Evolutionary conservation across 768 basidiomycete genomes (phyloP), one percentile per base, ranked within the genome.

Genomic region (Neoboletus brunneissimus): DNA sequence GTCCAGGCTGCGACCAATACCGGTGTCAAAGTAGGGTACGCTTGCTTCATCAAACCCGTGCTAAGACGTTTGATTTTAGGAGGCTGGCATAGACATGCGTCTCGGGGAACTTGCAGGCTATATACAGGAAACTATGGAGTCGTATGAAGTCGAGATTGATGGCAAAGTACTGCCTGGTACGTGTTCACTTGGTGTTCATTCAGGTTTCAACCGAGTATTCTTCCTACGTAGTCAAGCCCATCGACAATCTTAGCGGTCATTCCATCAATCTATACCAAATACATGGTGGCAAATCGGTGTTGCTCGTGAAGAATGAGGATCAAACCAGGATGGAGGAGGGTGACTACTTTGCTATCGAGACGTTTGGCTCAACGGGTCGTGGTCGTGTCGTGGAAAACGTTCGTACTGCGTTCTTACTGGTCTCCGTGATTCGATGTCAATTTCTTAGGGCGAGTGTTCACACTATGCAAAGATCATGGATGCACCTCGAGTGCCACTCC

Each of bases 51-150:
- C 40, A 35, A 43, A 32, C 56, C 37, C 25, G 3, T 23, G 35
- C 65, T 60, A 27, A 65, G 48, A 40, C 37, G 7, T 25, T 42
- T 40, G 25, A 20, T 51, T 45, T 4, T 62, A 95, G 93, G 94
- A 95, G 81, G 90, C 96, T 6, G 97, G 97, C 4, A 98, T 99
- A 62, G 97, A 98, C 66, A 91, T 90, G 0, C 83, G 95, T 50
- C 80, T 98, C 50, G 94, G 94, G 52, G 96, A 98, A 69, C 80
- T 99, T 32, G 97, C 87, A 3, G 94, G 85, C 0, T 82, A 82
- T 49, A 95, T 98, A 53, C 96, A 99, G 72, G 97, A 99, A 70
- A 95, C 94, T 2, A 99, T 99, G 97, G 94, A 98, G 68, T 93
- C 91, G 1, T 98, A 98, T 66, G 97, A 98, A 69, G 96, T 99